Conservation (phyloP, 345 rosid genomes). For the Citrus hindsii region DNA sequence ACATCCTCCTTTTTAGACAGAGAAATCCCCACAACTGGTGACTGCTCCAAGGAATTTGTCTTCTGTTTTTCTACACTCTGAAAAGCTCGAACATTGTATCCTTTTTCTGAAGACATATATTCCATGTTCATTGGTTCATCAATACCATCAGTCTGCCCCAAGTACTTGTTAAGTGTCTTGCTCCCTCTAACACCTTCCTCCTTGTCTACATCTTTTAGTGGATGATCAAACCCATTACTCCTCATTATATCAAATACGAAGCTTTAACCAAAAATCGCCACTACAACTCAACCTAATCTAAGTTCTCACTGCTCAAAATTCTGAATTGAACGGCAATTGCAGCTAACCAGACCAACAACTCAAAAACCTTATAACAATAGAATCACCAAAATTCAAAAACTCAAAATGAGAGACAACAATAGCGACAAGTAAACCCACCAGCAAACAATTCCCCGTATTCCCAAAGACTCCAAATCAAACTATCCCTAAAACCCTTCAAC, state of each 20-base stretch:
- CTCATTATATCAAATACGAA: slow-evolving; percentile 41
- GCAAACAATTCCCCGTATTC: not conserved
- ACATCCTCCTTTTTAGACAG: slow-evolving; percentile 11
- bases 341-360: not conserved
- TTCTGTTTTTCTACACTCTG: slow-evolving; percentile 23
- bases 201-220: slow-evolving; percentile 29
- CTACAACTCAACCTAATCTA: not conserved
- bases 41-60: slow-evolving; percentile 23
- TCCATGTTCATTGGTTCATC: slow-evolving; percentile 18
- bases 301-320: not conserved
- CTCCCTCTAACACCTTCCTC: slow-evolving; percentile 27
- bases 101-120: slow-evolving; percentile 21
- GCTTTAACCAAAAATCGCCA: not conserved
- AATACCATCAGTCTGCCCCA: slow-evolving; percentile 14
- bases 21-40: slow-evolving; percentile 30
- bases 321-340: not conserved
- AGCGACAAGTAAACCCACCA: not conserved
- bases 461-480: not conserved
- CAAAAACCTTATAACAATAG: not conserved
- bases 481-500: slow-evolving; percentile 5
- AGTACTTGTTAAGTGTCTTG: slow-evolving; percentile 20
- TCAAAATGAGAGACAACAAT: not conserved
- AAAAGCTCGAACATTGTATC: slow-evolving; percentile 8
- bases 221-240: slow-evolving; percentile 45
- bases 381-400: not conserved